A percentile compares a stretch with the other conserved stretches of the same genome.
Conservation (phyloP, 192 early-diverging fungal genomes). For the Coemansia brasiliensis region DNA sequence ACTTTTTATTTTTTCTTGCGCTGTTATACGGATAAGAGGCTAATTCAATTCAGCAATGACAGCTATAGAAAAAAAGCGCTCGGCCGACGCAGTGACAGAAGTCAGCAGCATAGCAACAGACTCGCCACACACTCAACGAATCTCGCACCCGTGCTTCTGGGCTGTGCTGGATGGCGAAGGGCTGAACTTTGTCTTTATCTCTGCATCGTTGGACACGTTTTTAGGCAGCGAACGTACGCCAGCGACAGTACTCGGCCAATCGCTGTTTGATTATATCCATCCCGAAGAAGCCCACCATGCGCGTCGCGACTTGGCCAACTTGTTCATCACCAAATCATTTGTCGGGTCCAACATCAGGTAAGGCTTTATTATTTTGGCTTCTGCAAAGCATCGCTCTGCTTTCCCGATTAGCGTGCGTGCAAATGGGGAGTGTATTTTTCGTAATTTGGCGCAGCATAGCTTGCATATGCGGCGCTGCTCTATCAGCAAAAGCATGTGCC, state of each 20-base stretch:
- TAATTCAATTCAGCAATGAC: slow-evolving; percentile 32
- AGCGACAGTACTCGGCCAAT: slow-evolving; percentile 22
- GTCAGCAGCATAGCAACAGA: slow-evolving; percentile 3
- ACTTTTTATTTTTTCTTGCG: background rate
- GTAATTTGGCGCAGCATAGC: slow-evolving; percentile 1
- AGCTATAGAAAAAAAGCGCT: slow-evolving; percentile 42
- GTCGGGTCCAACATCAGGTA: slow-evolving; percentile 52
- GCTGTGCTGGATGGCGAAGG: slow-evolving; percentile 46
- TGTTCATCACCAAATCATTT: slow-evolving; percentile 40
- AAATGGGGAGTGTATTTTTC: background rate
- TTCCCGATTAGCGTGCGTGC: slow-evolving; percentile 7
- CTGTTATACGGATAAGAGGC: background rate
- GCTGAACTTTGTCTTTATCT: slow-evolving; percentile 47
- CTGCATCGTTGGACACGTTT: slow-evolving; percentile 42
- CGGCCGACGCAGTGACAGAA: slow-evolving; percentile 26
- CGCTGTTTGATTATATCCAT: slow-evolving; percentile 56
- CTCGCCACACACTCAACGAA: slow-evolving; percentile 1
- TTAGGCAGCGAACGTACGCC: slow-evolving; percentile 31
- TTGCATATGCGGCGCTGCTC: slow-evolving; percentile 7
- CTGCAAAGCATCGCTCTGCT: too few species aligned
- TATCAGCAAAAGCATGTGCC: slow-evolving; percentile 4
- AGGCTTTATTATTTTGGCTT: slow-evolving; percentile 7
- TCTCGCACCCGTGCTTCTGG: slow-evolving; percentile 52
- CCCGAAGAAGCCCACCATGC: slow-evolving; percentile 51
- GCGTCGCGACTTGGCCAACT: slow-evolving; percentile 44